Base-by-base conservation (phyloP, 768 basidiomycete genomes). In the Russula sp. region DNA sequence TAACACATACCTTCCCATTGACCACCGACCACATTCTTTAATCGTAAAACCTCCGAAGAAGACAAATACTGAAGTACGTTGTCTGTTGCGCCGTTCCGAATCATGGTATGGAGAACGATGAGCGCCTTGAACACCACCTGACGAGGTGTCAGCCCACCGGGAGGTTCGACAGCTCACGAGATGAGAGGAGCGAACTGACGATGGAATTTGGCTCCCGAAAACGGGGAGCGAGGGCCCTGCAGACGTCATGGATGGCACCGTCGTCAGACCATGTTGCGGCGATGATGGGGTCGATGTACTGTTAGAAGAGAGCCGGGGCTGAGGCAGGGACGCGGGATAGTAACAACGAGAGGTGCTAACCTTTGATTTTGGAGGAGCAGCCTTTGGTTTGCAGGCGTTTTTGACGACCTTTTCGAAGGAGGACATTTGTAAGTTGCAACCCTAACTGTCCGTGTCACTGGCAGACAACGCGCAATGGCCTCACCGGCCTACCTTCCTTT, bases 91-190 rank as follows among this genome's bases (percentile, higher is more conserved):
- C 97, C 97, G 66, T 92, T 93, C 30, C 97, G 86, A 73, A 98
- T 91, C 92, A 99, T 94, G 36, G 88, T 92, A 74, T 99, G 97
- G 8, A 98, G 79, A 4, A 96, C 92, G 70, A 99, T 88, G 69
- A 98, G 79, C 0, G 94, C 94, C 73, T 99, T 99, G 84, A 98
- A 98, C n/a, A 92, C 94, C 69, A 98, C 83, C 94, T 97, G 70
- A 14, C 40, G 8, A 20, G 42, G n/a, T 9, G 57, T 63, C 61
- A 63, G 58, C 38, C 34, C 24, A 62, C 20, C 3, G 42, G 61
- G 34, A 20, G 49, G 62, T 38, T 42, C 24, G 34, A 24, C 20
- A 7, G 44, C 14, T 22, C 26, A 58, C 13, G 24, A 13, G 48
- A 46, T 46, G 32, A 64, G 26, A 59, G 55, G 30, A 40, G 63